These are phyloP conservation scores for Phytomonas francai DNA, from an alignment of 208 protist genomes.

Conservation along the genomic window DNA sequence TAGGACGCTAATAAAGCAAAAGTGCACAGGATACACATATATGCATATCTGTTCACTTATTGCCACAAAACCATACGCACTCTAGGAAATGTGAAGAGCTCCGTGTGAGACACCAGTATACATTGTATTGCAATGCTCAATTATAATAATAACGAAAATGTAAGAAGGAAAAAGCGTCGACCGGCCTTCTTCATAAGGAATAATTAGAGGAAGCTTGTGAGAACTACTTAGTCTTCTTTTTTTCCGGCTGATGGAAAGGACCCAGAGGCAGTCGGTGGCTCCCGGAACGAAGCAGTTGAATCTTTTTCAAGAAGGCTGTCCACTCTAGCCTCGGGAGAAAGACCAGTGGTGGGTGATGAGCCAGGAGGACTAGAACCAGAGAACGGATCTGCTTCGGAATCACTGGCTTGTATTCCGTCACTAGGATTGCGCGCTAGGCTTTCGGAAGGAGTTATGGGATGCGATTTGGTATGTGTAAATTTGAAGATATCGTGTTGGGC, in stretches of 20 bases:
- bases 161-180: neutral
- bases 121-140: neutral
- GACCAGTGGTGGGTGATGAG: neutral
- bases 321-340: neutral
- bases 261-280: neutral
- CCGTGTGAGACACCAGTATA: neutral
- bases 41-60: neutral
- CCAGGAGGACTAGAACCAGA: conserved; percentile 13
- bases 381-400: neutral
- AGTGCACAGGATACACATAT: neutral
- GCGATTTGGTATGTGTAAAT: conserved; percentile 61
- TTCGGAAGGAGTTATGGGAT: conserved; percentile 11
- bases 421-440: neutral
- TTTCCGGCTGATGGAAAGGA: neutral
- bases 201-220: neutral
- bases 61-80: neutral
- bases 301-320: neutral
- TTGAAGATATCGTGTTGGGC: conserved; percentile 42
- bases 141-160: neutral
- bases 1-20: neutral
- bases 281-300: neutral
- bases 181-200: neutral
- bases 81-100: neutral
- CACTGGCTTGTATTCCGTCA: neutral
- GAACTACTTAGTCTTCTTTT: neutral